Evolutionary conservation across 2,329 filamentous ascomycete species (phyloP).

Genomic region (Alternaria metachromatica): DNA sequence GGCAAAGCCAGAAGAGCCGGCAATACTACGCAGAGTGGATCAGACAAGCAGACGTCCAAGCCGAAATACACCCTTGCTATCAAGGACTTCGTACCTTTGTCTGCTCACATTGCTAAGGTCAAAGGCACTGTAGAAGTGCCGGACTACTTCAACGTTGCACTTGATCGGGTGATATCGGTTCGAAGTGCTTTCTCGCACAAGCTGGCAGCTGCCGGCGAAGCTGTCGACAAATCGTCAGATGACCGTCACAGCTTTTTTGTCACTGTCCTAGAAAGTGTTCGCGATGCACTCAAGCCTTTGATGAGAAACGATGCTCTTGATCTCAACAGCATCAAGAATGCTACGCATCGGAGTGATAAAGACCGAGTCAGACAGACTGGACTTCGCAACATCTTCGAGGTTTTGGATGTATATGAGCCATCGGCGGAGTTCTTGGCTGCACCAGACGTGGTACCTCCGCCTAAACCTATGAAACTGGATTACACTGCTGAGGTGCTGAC

Average conservation of each 20-base stretch:
- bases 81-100: not conserved
- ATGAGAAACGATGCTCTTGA: rapidly evolving
- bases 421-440: not conserved
- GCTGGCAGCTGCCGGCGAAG: not conserved
- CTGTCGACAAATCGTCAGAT: not conserved
- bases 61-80: not conserved
- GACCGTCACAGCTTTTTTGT: not conserved
- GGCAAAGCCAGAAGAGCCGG: not conserved
- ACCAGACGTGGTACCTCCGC: not conserved
- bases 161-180: not conserved
- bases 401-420: not conserved
- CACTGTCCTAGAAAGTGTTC: not conserved
- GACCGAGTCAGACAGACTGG: not conserved
- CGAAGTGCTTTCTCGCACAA: not conserved
- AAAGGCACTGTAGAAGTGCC: not conserved
- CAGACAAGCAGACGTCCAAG: not conserved
- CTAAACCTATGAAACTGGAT: not conserved
- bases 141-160: not conserved
- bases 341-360: not conserved
- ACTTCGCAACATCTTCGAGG: not conserved
- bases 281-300: not conserved
- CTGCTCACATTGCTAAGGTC: not conserved
- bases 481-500: not conserved
- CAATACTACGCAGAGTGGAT: not conserved
- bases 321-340: not conserved